phyloP scores from a whole-genome alignment of 83 land plant genomes.

The Picea abies region DNA sequence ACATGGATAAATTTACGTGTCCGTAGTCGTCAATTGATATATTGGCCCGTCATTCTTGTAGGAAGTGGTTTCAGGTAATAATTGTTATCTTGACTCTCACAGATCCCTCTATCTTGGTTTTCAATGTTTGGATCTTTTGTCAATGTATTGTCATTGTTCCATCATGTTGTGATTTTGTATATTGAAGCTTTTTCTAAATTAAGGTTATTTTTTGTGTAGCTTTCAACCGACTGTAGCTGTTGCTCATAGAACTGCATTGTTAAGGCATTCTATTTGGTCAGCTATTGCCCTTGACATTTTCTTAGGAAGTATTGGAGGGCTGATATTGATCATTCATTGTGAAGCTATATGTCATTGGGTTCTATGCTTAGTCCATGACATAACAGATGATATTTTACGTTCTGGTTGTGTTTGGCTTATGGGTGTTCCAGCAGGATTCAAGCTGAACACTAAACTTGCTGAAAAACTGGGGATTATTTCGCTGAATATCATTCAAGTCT shows the following conservation, averaged over 20 bases:
- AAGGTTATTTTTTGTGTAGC: slow-evolving; percentile 35
- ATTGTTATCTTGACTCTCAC: background rate
- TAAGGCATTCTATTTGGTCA: slow-evolving; percentile 81
- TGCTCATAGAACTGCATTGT: slow-evolving; percentile 62
- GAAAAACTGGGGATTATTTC: slow-evolving; percentile 74
- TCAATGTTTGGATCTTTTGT: background rate
- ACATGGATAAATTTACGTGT: slow-evolving; percentile 60
- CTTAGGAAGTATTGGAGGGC: slow-evolving; percentile 68
- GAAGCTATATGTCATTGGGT: slow-evolving; percentile 45
- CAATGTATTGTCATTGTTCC: background rate
- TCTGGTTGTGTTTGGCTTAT: slow-evolving; percentile 98
- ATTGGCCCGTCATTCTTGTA: slow-evolving; percentile 80
- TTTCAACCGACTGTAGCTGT: slow-evolving; percentile 67
- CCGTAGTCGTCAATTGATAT: slow-evolving; percentile 69
- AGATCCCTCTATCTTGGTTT: background rate
- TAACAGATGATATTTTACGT: slow-evolving; percentile 81
- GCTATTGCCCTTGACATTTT: slow-evolving; percentile 67
- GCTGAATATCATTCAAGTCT: slow-evolving; percentile 87
- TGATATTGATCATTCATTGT: slow-evolving; percentile 38
- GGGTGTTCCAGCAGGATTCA: slow-evolving; percentile 99
- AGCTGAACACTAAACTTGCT: slow-evolving; percentile 91
- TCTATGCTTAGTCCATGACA: slow-evolving; percentile 25
- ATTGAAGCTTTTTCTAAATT: background rate
- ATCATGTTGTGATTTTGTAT: background rate
- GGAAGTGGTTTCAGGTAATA: slow-evolving; percentile 60